Evolutionary conservation across 75 land plant species (phyloP), one percentile per base, ranked within the genome.

Genomic region (Sequoiadendron giganteum): DNA sequence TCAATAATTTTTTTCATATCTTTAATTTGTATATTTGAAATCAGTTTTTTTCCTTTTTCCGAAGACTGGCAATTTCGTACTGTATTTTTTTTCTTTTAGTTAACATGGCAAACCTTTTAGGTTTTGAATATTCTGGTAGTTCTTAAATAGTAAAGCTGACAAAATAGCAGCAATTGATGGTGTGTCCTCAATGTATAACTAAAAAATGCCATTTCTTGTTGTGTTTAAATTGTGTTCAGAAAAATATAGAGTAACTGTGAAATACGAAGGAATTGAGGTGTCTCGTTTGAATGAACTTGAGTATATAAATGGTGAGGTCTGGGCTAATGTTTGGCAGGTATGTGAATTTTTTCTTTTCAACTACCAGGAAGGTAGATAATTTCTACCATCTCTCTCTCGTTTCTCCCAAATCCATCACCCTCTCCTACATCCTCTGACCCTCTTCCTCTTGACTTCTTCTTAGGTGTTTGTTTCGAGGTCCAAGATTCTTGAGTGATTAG

Each of bases 271-370:
- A 49, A 86, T 83, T 84, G 93, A 93, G 89, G 93, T 98, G 28
- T 89, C 72, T 54, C 86, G 86, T 86, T 93, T 98, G 42, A 98
- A 98, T 89, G 99, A 98, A 86, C 80, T 98, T 87, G 99, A 98
- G 86, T 97, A 90, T 87, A 85, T 98, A 47, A 90, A 93, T 88
- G 96, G 91, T 87, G 99, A 98, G 89, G 91, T 98, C 68, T 98
- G 99, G 99, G 97, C 99, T 80, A 98, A 98, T 89, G 91, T 98
- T 88, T 98, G 93, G 93, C 90, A 88, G 98, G 99, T 97, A 91
- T 48, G 38, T 32, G 9, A 75, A 13, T 32, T 32, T 10, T 30
- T 32, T 25, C 77, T 75, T 32, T 14, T 13, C 32, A n/a, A 70
- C 10, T 70, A 9, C 75, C 34, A n/a, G 18, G 19, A 45, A 45